Conservation (phyloP, 257 asterid species). For the Henckelia pumila region DNA sequence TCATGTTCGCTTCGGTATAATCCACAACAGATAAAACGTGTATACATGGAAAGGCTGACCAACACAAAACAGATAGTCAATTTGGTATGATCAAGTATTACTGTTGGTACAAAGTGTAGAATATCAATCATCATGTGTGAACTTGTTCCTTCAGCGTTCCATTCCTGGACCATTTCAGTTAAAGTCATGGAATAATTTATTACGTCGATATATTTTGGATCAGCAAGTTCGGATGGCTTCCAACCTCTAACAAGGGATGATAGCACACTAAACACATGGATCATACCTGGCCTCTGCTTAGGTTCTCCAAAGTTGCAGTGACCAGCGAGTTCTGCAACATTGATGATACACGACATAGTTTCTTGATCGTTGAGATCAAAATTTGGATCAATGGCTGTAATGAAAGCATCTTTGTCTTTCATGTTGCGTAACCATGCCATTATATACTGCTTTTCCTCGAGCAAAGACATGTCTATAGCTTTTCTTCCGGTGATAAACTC, state of each 20-base stretch:
- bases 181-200: slow-evolving; percentile 73
- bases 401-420: slow-evolving; percentile 54
- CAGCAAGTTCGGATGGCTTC: slow-evolving; percentile 72
- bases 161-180: slow-evolving; percentile 79
- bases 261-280: slow-evolving; percentile 71
- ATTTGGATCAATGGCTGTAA: slow-evolving; percentile 55
- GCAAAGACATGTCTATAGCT: slow-evolving; percentile 55
- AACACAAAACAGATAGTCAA: no score
- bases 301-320: slow-evolving; percentile 83
- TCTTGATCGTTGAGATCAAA: slow-evolving; percentile 54
- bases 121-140: slow-evolving; percentile 46
- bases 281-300: slow-evolving; percentile 80
- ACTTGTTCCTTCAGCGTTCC: slow-evolving; percentile 79
- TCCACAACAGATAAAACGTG: no score
- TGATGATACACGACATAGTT: slow-evolving; percentile 52
- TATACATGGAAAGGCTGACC: no score
- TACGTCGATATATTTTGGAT: slow-evolving; percentile 63
- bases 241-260: slow-evolving; percentile 77
- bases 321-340: slow-evolving; percentile 77
- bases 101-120: slow-evolving; percentile 52
- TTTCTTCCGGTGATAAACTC: slow-evolving; percentile 74
- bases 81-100: no score
- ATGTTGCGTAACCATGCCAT: slow-evolving; percentile 80
- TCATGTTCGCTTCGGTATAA: no score
- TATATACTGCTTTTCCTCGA: slow-evolving; percentile 65